Base-by-base conservation (phyloP, 2,329 filamentous ascomycete genomes). In the Fusarium sublunatum region DNA sequence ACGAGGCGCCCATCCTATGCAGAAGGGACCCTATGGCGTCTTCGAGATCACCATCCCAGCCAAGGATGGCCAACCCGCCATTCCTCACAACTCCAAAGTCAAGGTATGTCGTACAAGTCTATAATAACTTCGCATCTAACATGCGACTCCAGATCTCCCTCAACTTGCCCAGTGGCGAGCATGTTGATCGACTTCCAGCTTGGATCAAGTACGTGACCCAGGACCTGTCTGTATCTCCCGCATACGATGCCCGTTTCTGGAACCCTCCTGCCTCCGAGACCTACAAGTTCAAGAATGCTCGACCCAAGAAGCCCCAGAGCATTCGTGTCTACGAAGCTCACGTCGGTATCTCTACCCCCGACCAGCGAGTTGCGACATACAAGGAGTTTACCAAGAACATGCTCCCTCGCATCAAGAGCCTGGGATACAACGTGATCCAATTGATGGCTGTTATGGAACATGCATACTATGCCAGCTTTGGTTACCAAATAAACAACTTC, bases 361-460 rank as follows among this genome's bases (percentile, higher is more conserved):
- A 98, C 65, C 86, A 90, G 62, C 89, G 87, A 67, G 93, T 99
- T 35, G 88, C 95, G 4, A 96, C 92, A 7, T 99, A 97, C 85
- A 97, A 97, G 77, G 93, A 99, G 78, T 99, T 99, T 76, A 98
- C 94, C 3, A 84, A 88, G 72, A 92, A 91, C 76, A 93, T 97
- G 84, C 85, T 99, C 7, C 93, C 94, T 13, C 87, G 94, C 55
- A 98, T 99, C 79, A 90, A 93, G 73, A 82, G 88, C 64, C 82
- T 98, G 39, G 95, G 94, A 36, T 99, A 99, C 82, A 98, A 99
- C 74, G 91, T 93, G 51, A 98, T 99, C 68, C 95, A 99, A 76
- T 83, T 99, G 64, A 99, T 99, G 95, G 95, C 95, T 41, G 85
- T 99, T 73, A 99, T 99, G 94, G 95, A 99, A 75, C 95, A 99